Evolutionary conservation across 179 eudicot genomes (phyloP), one percentile per base, ranked within the genome.

Genomic region (Beta corolliflora): DNA sequence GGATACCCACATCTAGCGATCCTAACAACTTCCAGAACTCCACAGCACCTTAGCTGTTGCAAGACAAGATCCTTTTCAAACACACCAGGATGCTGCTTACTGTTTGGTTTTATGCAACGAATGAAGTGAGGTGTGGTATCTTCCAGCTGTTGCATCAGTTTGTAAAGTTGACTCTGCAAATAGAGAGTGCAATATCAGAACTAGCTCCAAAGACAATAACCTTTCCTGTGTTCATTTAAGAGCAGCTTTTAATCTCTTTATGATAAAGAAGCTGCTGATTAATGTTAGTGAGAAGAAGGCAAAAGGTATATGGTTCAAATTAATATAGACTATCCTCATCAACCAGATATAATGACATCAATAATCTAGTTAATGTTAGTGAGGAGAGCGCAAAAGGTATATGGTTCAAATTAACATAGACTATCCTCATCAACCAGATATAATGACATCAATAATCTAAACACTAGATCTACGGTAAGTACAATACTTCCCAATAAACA

Each of bases 1-100:
- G 98, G 97, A 88, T 89, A 94, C 63, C 99, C 95, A 77, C 92
- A 91, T 90, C 89, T 92, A 71, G 99, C 87, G 60, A 96, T 96
- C 80, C 92, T 91, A 48, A 96, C 97, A 77, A 91, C 92, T 90
- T 94, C 97, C 65, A 96, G 83, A 85, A 96, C 89, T 79, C 97
- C 99, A 89, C 95, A 91, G 83, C 94, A 94, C 77, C 94, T 91
- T 79, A 96, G 89, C 77, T 96, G 99, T 81, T 93, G 93, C 81
- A 91, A 79, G 79, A 96, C 97, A 78, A 92, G 90, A 86, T 90
- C 97, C 77, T 90, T 87, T 48, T 94, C 98, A 77, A 82, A 93
- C 48, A 87, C 78, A 21, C 94, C 97, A 82, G 97, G 91, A 85
- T 89, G 87, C 84, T 92, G 89, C 86, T 90, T 88, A 85, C 79